These are phyloP conservation scores for Coniella vitis DNA, from an alignment of 2,329 filamentous ascomycete species.

Conservation along the genomic window DNA sequence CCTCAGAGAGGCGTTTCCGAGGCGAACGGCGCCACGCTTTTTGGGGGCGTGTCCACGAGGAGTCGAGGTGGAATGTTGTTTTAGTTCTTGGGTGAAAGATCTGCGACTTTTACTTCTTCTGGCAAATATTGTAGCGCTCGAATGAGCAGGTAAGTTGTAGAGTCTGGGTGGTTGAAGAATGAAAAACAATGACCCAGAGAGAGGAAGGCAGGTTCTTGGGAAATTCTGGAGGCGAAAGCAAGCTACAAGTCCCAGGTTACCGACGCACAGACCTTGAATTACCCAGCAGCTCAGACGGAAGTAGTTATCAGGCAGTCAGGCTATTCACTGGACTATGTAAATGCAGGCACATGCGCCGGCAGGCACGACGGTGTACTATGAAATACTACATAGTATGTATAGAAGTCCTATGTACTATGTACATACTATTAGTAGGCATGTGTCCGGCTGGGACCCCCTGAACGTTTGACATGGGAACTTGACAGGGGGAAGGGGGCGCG, in stretches of 20 bases:
- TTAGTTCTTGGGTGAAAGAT: neutral
- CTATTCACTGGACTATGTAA: too few relatives aligned
- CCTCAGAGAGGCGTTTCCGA: neutral
- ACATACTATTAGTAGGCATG: neutral
- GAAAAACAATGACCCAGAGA: too few relatives aligned
- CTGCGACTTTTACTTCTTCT: neutral
- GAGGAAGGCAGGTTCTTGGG: neutral
- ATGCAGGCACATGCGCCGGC: too few relatives aligned
- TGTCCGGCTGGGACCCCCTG: neutral
- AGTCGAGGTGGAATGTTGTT: neutral
- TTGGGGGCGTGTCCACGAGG: neutral
- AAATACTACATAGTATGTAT: too few relatives aligned
- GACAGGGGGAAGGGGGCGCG: neutral
- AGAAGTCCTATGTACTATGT: too few relatives aligned
- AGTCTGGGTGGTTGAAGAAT: neutral
- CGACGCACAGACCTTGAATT: neutral
- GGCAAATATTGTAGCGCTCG: neutral
- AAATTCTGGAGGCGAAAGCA: slow-evolving; percentile 6
- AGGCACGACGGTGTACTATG: too few relatives aligned
- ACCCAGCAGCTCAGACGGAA: neutral
- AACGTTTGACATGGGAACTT: slow-evolving; percentile 3
- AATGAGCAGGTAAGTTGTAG: neutral
- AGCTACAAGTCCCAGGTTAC: neutral
- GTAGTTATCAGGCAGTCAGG: too few relatives aligned
- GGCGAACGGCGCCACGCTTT: neutral